phyloP scores from a whole-genome alignment of 2,329 filamentous ascomycete genomes.

The Pseudogymnoascus destructans region DNA sequence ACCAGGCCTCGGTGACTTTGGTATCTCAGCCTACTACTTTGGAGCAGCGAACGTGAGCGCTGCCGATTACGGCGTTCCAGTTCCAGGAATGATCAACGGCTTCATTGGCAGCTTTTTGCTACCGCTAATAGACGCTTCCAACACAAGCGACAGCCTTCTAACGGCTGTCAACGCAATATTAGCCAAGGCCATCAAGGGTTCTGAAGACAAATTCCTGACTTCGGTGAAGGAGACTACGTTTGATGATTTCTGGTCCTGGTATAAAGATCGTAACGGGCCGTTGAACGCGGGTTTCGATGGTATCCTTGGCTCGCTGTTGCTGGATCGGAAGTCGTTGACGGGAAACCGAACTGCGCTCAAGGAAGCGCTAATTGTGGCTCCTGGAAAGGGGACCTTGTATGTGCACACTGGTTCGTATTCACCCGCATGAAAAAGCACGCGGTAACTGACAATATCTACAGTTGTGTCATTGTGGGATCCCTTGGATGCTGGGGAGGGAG shows the following conservation, averaged over 20 bases:
- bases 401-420: slow-evolving; percentile 30
- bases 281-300: slow-evolving; percentile 29
- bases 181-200: slow-evolving; percentile 27
- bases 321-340: slow-evolving; percentile 29
- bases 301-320: slow-evolving; percentile 33
- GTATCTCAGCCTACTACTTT: slow-evolving; percentile 37
- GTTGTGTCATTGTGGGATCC: slow-evolving; percentile 14
- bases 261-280: slow-evolving; percentile 25
- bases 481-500: slow-evolving; percentile 12
- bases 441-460: not conserved
- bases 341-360: slow-evolving; percentile 26
- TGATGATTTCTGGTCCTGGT: slow-evolving; percentile 18
- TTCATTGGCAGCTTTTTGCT: slow-evolving; percentile 27
- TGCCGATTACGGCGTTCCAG: slow-evolving; percentile 22
- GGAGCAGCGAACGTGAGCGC: slow-evolving; percentile 31
- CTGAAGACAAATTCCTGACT: slow-evolving; percentile 19
- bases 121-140: slow-evolving; percentile 21
- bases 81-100: slow-evolving; percentile 20
- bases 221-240: slow-evolving; percentile 11
- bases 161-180: slow-evolving; percentile 27
- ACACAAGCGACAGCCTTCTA: slow-evolving; percentile 25
- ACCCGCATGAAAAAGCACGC: not conserved
- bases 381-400: slow-evolving; percentile 25
- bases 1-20: slow-evolving; percentile 36
- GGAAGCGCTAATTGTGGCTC: slow-evolving; percentile 28